A percentile compares a stretch with the other conserved stretches of the same genome.
These are phyloP conservation scores for Fonsecaea pugnacius DNA, from an alignment of 2,329 filamentous ascomycete genomes.

Conservation along the genomic window DNA sequence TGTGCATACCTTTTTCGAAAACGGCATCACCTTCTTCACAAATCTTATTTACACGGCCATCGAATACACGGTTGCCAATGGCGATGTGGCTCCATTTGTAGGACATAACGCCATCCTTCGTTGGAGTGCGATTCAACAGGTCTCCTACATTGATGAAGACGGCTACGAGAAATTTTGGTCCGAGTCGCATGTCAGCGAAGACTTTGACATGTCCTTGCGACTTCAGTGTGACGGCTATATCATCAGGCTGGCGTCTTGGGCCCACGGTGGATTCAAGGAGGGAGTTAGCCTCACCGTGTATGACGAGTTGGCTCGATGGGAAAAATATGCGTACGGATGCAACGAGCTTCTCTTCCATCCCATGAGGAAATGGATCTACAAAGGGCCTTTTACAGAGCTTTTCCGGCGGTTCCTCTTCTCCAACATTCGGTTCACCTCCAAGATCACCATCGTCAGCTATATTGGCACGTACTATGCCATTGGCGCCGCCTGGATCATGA, in stretches of 20 bases:
- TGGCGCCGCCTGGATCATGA: constrained; percentile 67
- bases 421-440: constrained; percentile 63
- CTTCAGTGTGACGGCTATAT: constrained; percentile 71
- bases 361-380: constrained; percentile 71
- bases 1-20: constrained; percentile 72
- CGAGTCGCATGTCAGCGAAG: constrained; percentile 74
- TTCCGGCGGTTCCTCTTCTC: constrained; percentile 76
- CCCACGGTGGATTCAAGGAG: constrained; percentile 73
- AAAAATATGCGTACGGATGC: constrained; percentile 85
- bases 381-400: constrained; percentile 77
- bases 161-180: constrained; percentile 69
- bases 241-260: constrained; percentile 71
- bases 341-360: constrained; percentile 82
- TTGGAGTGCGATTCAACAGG: constrained; percentile 67
- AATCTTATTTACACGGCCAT: constrained; percentile 77
- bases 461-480: constrained; percentile 76
- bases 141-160: constrained; percentile 55
- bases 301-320: constrained; percentile 82
- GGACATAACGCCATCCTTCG: constrained; percentile 77
- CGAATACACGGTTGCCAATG: constrained; percentile 69
- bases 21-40: constrained; percentile 77
- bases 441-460: constrained; percentile 73
- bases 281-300: constrained; percentile 83
- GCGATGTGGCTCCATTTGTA: constrained; percentile 75
- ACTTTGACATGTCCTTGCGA: constrained; percentile 75